Percentiles rank a stretch among this genome's conserved stretches.
These are phyloP conservation scores for Echeveria elegans DNA, from an alignment of 164 flowering plant species.

Conservation along the genomic window DNA sequence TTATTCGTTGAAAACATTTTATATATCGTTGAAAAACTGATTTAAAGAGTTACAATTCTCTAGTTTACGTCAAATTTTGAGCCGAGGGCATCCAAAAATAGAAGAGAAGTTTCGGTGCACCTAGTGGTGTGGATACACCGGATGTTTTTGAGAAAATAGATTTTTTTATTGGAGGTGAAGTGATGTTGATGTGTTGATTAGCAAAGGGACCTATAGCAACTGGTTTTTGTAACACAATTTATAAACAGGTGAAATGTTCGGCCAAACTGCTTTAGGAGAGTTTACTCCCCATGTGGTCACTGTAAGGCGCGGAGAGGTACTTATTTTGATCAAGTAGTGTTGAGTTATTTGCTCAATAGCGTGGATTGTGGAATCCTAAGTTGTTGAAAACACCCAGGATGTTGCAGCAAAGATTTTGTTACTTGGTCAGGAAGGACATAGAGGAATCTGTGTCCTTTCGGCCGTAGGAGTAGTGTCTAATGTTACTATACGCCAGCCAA, in stretches of 20 bases:
- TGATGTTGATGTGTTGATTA: too few species aligned
- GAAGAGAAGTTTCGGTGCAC: too few species aligned
- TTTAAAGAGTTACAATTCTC: too few species aligned
- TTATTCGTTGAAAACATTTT: too few species aligned
- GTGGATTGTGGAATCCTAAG: background rate
- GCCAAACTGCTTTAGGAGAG: slow-evolving; percentile 55
- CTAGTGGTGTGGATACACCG: too few species aligned
- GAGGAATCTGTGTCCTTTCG: slow-evolving; percentile 74
- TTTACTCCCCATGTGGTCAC: slow-evolving; percentile 80
- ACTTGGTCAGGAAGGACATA: slow-evolving; percentile 57
- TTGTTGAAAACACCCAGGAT: slow-evolving; percentile 41
- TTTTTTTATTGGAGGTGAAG: background rate
- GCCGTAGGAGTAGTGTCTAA: slow-evolving; percentile 81
- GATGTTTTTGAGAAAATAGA: too few species aligned
- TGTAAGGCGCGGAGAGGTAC: slow-evolving; percentile 78
- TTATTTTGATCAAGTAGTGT: background rate
- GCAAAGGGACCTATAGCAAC: too few species aligned
- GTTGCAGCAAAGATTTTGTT: slow-evolving; percentile 59
- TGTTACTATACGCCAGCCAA: slow-evolving; percentile 78
- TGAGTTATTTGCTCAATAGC: too few species aligned
- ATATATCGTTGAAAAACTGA: too few species aligned
- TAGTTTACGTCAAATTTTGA: too few species aligned
- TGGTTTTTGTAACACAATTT: slow-evolving; percentile 1
- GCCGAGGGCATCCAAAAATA: too few species aligned
- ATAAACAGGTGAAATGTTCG: slow-evolving; percentile 57